These are phyloP conservation scores for Eurotiales sp. DNA, from an alignment of 2,329 filamentous ascomycete species.

Conservation along the genomic window DNA sequence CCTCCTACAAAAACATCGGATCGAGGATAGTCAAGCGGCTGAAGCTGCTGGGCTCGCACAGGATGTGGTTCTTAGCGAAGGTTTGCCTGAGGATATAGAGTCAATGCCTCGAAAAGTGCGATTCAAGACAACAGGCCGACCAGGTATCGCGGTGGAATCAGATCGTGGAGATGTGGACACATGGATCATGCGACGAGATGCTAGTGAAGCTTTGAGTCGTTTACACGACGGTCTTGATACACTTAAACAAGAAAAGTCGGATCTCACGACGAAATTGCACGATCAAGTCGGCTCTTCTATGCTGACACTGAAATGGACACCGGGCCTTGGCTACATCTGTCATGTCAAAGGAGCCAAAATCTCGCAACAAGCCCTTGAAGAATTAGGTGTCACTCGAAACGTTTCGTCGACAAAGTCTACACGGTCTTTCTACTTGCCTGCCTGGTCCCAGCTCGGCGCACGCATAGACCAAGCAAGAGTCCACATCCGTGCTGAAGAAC, in stretches of 20 bases:
- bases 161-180: conserved; percentile 48
- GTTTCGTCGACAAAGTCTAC: conserved; percentile 81
- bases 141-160: conserved; percentile 25
- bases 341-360: conserved; percentile 80
- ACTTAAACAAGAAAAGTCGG: conserved; percentile 58
- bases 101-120: conserved; percentile 52
- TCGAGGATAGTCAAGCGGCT: conserved; percentile 67
- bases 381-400: conserved; percentile 46
- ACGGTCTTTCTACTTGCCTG: conserved; percentile 73
- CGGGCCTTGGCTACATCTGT: conserved; percentile 82
- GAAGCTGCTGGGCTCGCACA: conserved; percentile 71
- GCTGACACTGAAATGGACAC: conserved; percentile 79
- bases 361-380: conserved; percentile 42
- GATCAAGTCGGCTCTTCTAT: conserved; percentile 58
- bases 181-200: conserved; percentile 62
- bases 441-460: conserved; percentile 79
- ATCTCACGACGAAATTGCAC: conserved; percentile 60
- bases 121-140: conserved; percentile 24
- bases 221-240: conserved; percentile 66
- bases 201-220: conserved; percentile 61
- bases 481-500: conserved; percentile 79
- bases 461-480: conserved; percentile 72
- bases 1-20: conserved; percentile 72
- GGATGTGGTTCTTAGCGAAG: conserved; percentile 65
- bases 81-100: conserved; percentile 54